phyloP scores from a whole-genome alignment of 768 basidiomycete genomes.

The Sporobolomyces roseus region DNA sequence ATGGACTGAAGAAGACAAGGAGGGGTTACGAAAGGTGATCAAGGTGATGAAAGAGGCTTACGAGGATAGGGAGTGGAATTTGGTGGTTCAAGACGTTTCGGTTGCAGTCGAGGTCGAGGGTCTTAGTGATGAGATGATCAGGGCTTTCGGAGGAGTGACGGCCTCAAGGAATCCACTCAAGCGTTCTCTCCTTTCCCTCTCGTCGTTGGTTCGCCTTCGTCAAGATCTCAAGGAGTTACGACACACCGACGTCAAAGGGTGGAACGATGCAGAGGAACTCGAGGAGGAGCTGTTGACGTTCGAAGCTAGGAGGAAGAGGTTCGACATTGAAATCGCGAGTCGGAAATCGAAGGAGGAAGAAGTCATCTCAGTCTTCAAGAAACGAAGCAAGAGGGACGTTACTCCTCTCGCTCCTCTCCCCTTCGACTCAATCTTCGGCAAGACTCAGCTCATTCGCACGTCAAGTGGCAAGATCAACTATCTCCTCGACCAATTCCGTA shows the following conservation, averaged over 20 bases:
- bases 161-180: background rate
- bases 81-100: background rate
- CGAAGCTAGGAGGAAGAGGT: conserved; percentile 24
- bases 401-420: conserved; percentile 19
- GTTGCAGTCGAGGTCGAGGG: conserved; percentile 21
- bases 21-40: conserved; percentile 11
- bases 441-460: conserved; percentile 19
- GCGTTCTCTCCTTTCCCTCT: conserved; percentile 11
- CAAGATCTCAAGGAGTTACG: conserved; percentile 25
- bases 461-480: conserved; percentile 35
- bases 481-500: conserved; percentile 21
- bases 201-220: conserved; percentile 24
- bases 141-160: conserved; percentile 28
- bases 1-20: conserved; percentile 30
- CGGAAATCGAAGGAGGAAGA: conserved; percentile 18
- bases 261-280: conserved; percentile 40
- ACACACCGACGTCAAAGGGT: conserved; percentile 18
- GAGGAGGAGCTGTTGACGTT: conserved; percentile 39
- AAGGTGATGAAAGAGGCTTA: conserved; percentile 27
- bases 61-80: conserved; percentile 20
- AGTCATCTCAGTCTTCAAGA: conserved; percentile 23
- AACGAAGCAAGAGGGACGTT: conserved; percentile 7
- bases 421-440: conserved; percentile 7
- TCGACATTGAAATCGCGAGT: conserved; percentile 11
- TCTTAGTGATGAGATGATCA: conserved; percentile 26